Base-by-base conservation (phyloP, 73 alveolate species). In the Stentor coeruleus region DNA sequence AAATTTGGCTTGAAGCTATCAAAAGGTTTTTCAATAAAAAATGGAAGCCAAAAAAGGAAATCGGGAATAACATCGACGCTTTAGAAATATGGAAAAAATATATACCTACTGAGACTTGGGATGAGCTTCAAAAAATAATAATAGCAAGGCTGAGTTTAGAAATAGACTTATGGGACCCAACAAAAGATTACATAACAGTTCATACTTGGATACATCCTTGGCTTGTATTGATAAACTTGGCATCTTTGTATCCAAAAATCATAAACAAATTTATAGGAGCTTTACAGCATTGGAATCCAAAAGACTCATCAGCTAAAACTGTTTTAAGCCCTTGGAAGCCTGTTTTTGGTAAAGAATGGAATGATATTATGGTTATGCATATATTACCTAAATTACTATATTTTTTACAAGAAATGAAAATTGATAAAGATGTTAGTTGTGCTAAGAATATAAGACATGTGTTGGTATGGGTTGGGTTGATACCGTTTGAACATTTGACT, bases 171-270 rank as follows among this genome's bases (percentile, higher is more conserved):
- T 66, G 79, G 41, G 39, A 66, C 40, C 39, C 39, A 40, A 26
- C n/a, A 1, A 26, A 26, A 1, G 79, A 66, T 15, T 28, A 31
- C 11, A 33, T 66, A 1, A 26, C 79, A 20, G 33, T 66, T 66
- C 79, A 66, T 2, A 66, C 79, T 40, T 66, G 79, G 79, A 40
- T 66, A 40, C 79, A 26, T 2, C 79, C 79, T 20, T 66, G 79
- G 79, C 36, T 66, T 40, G 26, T 26, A 28, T 40, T 66, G 14
- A 15, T 66, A 20, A 40, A 66, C 33, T 33, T 66, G 33, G 37
- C 49, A 26, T 66, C 79, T 1, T 26, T 66, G 14, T 66, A 31
- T 26, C 79, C 79, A 0, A 66, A 26, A 0, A 1, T 66, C 0
- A 31, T 66, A 0, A 26, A 26, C 20, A 66, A 66, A 2, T 31